Evolutionary conservation across 495 filamentous ascomycete genomes (phyloP), one percentile per base, ranked within the genome.

Genomic region (Bacidia rubella): DNA sequence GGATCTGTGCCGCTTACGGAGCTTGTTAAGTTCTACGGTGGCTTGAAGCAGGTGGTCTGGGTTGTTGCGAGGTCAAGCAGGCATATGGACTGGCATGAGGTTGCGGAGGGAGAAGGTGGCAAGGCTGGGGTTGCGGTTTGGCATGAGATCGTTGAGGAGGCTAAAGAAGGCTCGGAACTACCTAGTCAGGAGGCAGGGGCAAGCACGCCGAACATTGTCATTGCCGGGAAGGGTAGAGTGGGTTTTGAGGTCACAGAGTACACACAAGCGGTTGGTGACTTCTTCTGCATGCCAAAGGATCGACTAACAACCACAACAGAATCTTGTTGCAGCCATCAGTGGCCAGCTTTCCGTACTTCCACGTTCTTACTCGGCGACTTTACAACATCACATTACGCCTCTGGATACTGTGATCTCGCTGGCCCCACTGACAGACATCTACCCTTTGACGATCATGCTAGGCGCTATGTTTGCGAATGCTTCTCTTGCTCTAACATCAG

Each of bases 71-170:
- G 85, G 60, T 87, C 86, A 27, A 96, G 85, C 68, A 77, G 80
- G 55, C 92, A 99, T 62, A 86, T 97, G 75, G 90, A 94, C 67
- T 85, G 80, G 80, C 79, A 88, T 62, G 86, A 87, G 58, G 79
- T 88, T 2, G 87, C 87, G 11, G 77, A 81, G 56, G 81, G 82
- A 15, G 80, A 81, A 39, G 80, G 82, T 24, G 76, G 80, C 40
- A 79, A 72, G 47, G 71, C 90, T 54, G 80, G 83, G 22, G 85
- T 94, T 10, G 76, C 81, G 12, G 88, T 88, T 15, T 96, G 87
- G 88, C 85, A 92, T 57, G 85, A 95, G 38, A 71, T 94, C 46
- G 70, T 93, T 26, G 78, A 81, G 58, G 82, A 87, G 52, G 72
- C 74, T 58, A 73, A 58, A 62, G 41, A 56, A 64, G 54, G 65